These are phyloP conservation scores for Geotrichum carabidarum DNA, from an alignment of 1,139 yeast species.

Conservation along the genomic window DNA sequence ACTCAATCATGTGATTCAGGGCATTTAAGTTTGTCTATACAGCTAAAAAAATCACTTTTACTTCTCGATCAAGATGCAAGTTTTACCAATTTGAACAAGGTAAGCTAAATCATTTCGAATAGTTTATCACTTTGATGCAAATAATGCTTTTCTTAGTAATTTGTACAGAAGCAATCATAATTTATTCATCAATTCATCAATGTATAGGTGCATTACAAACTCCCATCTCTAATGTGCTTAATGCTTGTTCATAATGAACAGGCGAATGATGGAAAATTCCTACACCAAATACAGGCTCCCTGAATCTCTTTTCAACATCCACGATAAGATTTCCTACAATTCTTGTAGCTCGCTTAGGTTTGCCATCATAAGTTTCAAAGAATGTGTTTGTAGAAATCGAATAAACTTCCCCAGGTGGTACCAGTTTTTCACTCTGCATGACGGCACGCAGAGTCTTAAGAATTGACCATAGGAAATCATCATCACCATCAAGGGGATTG, in stretches of 20 bases:
- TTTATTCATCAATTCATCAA: not conserved
- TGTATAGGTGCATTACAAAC: conserved; percentile 26
- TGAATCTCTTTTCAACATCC: conserved; percentile 36
- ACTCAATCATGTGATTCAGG: too few species aligned
- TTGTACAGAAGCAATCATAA: too few species aligned
- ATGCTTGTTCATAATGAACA: conserved; percentile 35
- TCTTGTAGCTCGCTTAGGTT: conserved; percentile 32
- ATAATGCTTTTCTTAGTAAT: too few species aligned
- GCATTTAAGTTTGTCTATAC: too few species aligned
- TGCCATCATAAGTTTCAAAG: conserved; percentile 32
- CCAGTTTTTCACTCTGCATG: conserved; percentile 35
- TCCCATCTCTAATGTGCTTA: conserved; percentile 32
- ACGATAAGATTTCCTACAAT: conserved; percentile 32
- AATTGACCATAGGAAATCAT: conserved; percentile 32
- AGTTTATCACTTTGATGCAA: too few species aligned
- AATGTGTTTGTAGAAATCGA: conserved; percentile 33
- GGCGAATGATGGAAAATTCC: conserved; percentile 37
- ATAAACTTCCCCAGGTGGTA: conserved; percentile 37
- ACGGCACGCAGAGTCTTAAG: conserved; percentile 30
- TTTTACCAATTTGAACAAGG: too few species aligned
- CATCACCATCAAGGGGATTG: conserved; percentile 29
- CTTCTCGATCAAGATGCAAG: too few species aligned
- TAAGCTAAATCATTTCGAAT: too few species aligned
- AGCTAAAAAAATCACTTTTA: too few species aligned
- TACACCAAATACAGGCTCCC: conserved; percentile 36